phyloP scores from a whole-genome alignment of 2,329 filamentous ascomycete species.

The Byssochlamys sp. region DNA sequence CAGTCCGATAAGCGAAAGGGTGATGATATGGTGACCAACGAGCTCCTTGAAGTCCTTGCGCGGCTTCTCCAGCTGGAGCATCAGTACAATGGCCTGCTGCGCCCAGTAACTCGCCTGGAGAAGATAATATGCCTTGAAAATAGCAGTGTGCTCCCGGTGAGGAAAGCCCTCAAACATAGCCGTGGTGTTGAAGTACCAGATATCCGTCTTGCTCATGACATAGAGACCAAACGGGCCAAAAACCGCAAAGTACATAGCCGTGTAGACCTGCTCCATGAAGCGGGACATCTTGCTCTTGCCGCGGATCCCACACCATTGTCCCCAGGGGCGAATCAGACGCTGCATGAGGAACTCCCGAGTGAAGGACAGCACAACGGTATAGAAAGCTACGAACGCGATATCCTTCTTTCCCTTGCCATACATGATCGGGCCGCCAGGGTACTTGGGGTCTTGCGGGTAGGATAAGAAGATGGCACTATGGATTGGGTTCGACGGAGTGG shows the following conservation, averaged over 20 bases:
- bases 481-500: slow-evolving; percentile 66
- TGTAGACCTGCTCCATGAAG: slow-evolving; percentile 96
- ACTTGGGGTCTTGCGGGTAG: slow-evolving; percentile 59
- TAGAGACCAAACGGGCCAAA: slow-evolving; percentile 77
- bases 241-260: slow-evolving; percentile 76
- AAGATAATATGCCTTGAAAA: slow-evolving; percentile 92
- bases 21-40: slow-evolving; percentile 83
- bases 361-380: slow-evolving; percentile 80
- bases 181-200: slow-evolving; percentile 90
- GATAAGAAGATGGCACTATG: slow-evolving; percentile 80
- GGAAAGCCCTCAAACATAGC: slow-evolving; percentile 87
- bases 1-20: slow-evolving; percentile 68
- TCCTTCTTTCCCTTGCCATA: slow-evolving; percentile 88
- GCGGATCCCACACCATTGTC: slow-evolving; percentile 58
- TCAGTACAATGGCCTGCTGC: slow-evolving; percentile 79
- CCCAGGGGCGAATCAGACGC: slow-evolving; percentile 68
- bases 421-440: slow-evolving; percentile 45
- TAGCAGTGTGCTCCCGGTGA: slow-evolving; percentile 66
- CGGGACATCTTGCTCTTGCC: slow-evolving; percentile 70
- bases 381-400: slow-evolving; percentile 78
- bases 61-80: slow-evolving; percentile 82
- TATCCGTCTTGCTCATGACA: slow-evolving; percentile 80
- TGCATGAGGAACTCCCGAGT: slow-evolving; percentile 96
- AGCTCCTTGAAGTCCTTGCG: slow-evolving; percentile 92
- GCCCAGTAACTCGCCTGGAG: slow-evolving; percentile 93